phyloP scores from a whole-genome alignment of 1,284 basidiomycete species.

The Pseudozyma flocculosa region DNA sequence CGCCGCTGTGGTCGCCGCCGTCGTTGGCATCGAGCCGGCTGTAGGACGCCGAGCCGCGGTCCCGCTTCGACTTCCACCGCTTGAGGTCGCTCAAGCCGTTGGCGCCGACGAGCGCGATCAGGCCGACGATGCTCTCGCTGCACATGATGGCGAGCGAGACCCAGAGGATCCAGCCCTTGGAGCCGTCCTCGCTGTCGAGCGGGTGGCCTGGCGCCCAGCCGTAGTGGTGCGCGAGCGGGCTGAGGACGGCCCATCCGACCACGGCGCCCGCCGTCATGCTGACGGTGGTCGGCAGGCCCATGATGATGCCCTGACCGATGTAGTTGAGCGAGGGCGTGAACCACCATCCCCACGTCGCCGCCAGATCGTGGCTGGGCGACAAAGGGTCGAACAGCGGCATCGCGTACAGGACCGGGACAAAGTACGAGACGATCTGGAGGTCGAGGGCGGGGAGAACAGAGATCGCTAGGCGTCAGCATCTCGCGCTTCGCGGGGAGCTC shows the following conservation, averaged over 20 bases:
- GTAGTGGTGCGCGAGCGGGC: constrained; percentile 74
- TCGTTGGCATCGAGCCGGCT: constrained; percentile 24
- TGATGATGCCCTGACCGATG: constrained; percentile 75
- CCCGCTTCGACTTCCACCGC: constrained; percentile 6
- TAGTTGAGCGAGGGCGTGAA: constrained; percentile 83
- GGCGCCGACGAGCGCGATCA: constrained; percentile 24
- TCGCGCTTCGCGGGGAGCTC: no score
- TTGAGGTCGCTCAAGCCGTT: constrained; percentile 23
- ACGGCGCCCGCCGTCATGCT: constrained; percentile 95
- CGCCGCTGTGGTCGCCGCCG: constrained; percentile 49
- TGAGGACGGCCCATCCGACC: constrained; percentile 89
- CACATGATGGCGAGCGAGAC: constrained; percentile 89
- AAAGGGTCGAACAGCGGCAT: constrained; percentile 86
- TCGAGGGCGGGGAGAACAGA: no score
- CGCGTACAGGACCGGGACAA: constrained; percentile 86
- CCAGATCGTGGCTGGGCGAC: constrained; percentile 63
- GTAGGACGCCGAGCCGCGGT: constrained; percentile 1
- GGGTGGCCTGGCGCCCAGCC: constrained; percentile 30
- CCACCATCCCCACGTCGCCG: constrained; percentile 88
- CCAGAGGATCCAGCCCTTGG: constrained; percentile 67
- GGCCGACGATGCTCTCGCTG: constrained; percentile 74
- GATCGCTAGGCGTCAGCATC: no score
- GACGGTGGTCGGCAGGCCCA: constrained; percentile 91
- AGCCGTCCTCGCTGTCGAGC: constrained; percentile 28
- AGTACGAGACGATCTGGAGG: constrained; percentile 67